Evolutionary conservation across 2,329 filamentous ascomycete species (phyloP).

Genomic region (Phoma herbarum): DNA sequence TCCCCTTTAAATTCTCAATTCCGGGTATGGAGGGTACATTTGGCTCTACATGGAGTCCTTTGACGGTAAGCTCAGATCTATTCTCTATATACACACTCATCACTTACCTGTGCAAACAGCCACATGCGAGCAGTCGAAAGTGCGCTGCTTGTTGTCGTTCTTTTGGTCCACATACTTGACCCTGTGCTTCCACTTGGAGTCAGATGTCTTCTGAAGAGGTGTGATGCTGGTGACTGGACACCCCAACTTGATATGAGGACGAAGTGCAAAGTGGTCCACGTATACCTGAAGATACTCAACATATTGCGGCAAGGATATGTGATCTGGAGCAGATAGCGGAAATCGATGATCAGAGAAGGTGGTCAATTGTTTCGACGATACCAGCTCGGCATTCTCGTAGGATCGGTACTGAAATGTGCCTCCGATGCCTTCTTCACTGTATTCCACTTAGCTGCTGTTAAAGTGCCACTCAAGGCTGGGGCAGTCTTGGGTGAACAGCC

Average conservation of each 20-base stretch:
- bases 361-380: slow-evolving; percentile 62
- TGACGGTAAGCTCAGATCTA: neutral
- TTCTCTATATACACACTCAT: neutral
- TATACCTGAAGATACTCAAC: slow-evolving; percentile 44
- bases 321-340: slow-evolving; percentile 50
- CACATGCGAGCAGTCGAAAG: slow-evolving; percentile 42
- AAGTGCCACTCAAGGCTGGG: neutral
- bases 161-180: slow-evolving; percentile 36
- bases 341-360: slow-evolving; percentile 61
- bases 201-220: slow-evolving; percentile 29
- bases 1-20: slow-evolving; percentile 40
- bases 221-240: slow-evolving; percentile 37
- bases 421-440: slow-evolving; percentile 53
- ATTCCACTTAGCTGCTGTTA: slow-evolving; percentile 9
- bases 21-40: slow-evolving; percentile 41
- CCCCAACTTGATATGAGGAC: slow-evolving; percentile 36
- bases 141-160: slow-evolving; percentile 24
- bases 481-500: neutral
- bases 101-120: slow-evolving; percentile 38
- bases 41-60: slow-evolving; percentile 41
- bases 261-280: slow-evolving; percentile 38
- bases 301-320: slow-evolving; percentile 45
- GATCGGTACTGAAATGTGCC: slow-evolving; percentile 59
- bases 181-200: slow-evolving; percentile 39
- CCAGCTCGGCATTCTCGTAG: slow-evolving; percentile 62